Percentiles rank a stretch among this genome's conserved stretches.
Evolutionary conservation across 2,329 filamentous ascomycete species (phyloP).

Genomic region (Aspergillus sp.): DNA sequence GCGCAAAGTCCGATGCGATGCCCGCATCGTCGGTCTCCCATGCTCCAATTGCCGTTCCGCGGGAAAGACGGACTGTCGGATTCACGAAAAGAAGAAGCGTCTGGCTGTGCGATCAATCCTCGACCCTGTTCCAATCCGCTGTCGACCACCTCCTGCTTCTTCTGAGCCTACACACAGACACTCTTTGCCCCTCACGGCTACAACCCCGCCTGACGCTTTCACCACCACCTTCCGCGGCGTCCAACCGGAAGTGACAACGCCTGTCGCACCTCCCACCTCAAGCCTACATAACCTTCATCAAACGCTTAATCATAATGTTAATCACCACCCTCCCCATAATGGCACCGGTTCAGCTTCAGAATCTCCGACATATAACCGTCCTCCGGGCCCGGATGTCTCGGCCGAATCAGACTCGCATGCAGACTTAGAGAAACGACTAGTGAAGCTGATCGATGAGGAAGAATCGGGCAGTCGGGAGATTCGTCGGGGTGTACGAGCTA

Average conservation of each 20-base stretch:
- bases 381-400: constrained; percentile 29
- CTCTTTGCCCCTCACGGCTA: constrained; percentile 21
- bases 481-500: constrained; percentile 51
- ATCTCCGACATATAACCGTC: constrained; percentile 28
- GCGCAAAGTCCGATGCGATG: constrained; percentile 56
- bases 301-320: constrained; percentile 8
- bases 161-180: constrained; percentile 27
- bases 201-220: constrained; percentile 28
- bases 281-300: constrained; percentile 10
- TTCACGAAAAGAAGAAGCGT: constrained; percentile 56
- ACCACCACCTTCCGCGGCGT: constrained; percentile 29
- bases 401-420: constrained; percentile 44
- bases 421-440: constrained; percentile 51
- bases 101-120: constrained; percentile 44
- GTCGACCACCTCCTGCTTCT: constrained; percentile 37
- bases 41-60: constrained; percentile 53
- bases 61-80: constrained; percentile 46
- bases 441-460: constrained; percentile 55
- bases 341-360: constrained; percentile 20
- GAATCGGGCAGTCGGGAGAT: constrained; percentile 51
- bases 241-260: constrained; percentile 22
- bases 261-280: constrained; percentile 18
- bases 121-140: constrained; percentile 51
- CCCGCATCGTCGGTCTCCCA: constrained; percentile 49
- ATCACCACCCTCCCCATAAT: constrained; percentile 18